Evolutionary conservation across 371 early-diverging fungal genomes (phyloP).

Genomic region (Apophysomyces elegans): DNA sequence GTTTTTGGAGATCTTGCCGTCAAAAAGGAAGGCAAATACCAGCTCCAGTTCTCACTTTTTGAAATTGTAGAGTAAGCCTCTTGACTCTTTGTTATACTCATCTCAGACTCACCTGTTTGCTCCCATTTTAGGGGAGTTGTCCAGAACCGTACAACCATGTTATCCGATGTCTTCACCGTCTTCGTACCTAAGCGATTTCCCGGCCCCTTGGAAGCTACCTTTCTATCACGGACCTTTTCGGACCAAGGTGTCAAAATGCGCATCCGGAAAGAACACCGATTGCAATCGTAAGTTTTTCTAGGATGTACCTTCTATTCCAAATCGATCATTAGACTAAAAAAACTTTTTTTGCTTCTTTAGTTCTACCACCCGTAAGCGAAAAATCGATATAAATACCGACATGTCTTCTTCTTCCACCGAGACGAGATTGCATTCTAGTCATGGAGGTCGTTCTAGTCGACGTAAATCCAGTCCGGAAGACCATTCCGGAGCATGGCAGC

Average conservation of each 20-base stretch:
- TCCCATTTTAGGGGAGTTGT: conserved; percentile 29
- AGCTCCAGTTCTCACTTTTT: conserved; percentile 87
- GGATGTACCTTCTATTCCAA: background rate
- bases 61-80: conserved; percentile 76
- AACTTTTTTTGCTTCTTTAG: background rate
- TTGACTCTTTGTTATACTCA: background rate
- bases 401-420: background rate
- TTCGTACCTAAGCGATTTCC: conserved; percentile 91
- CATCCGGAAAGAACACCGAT: conserved; percentile 44
- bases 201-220: conserved; percentile 76
- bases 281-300: conserved; percentile 32
- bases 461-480: conserved; percentile 2
- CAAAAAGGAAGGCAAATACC: conserved; percentile 84
- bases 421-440: no score
- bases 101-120: conserved; percentile 8
- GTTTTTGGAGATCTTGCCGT: conserved; percentile 95
- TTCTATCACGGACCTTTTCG: conserved; percentile 50
- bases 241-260: conserved; percentile 56
- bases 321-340: background rate
- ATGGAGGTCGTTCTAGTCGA: background rate
- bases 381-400: conserved; percentile 3
- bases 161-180: conserved; percentile 75
- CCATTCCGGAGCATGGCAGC: conserved; percentile 1
- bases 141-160: conserved; percentile 38
- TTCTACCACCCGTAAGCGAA: conserved; percentile 19